Conservation (phyloP, 2,329 filamentous ascomycete species). For the Colletotrichum chrysophilum region DNA sequence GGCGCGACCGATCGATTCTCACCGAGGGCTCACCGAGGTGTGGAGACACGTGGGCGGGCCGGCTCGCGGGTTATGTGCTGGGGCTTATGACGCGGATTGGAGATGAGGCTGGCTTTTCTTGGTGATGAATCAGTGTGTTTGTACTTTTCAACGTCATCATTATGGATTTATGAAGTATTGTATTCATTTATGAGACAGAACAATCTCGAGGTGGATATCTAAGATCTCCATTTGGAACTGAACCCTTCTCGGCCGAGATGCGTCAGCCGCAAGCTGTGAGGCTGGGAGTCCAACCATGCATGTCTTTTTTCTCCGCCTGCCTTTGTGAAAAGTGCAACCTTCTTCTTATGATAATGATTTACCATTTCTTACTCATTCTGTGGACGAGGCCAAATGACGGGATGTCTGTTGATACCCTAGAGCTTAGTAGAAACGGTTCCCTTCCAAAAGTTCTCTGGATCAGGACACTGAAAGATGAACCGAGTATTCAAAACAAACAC, state of each 20-base stretch:
- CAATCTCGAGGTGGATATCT: not conserved
- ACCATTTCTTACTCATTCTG: not conserved
- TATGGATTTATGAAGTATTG: not conserved
- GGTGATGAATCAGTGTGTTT: accelerated
- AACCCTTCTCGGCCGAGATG: not conserved
- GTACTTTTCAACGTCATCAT: not conserved
- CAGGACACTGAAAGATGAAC: not conserved
- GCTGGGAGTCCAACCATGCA: not conserved
- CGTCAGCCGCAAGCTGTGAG: not conserved
- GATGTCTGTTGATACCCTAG: not conserved
- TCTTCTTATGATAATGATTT: accelerated
- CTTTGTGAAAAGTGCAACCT: not conserved
- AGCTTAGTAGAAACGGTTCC: not conserved
- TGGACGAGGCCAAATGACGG: not conserved
- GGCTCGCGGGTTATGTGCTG: not conserved
- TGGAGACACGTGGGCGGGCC: not conserved
- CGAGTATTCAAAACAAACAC: accelerated
- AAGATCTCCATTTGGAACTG: not conserved
- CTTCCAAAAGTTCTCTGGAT: not conserved
- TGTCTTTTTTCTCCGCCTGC: accelerated
- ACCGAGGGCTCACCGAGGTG: not conserved
- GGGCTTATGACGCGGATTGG: not conserved
- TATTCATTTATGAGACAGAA: not conserved
- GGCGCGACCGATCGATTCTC: not conserved
- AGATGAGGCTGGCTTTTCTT: not conserved